phyloP scores from a whole-genome alignment of 306 rosid species.

The Fragaria vesca region DNA sequence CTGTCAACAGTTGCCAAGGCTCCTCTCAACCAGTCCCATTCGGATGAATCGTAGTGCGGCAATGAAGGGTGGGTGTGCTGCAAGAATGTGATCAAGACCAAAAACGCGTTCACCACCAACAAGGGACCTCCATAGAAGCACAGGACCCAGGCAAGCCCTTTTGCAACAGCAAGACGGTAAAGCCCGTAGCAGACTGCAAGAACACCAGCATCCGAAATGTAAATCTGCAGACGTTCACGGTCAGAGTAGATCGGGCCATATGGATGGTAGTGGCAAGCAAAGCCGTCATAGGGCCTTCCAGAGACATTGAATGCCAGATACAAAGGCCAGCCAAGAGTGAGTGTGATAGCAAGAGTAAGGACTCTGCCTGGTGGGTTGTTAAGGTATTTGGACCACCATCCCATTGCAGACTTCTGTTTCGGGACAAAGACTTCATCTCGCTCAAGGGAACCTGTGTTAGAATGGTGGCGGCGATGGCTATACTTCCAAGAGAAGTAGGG shows the following conservation, averaged over 20 bases:
- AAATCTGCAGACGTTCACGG: conserved; percentile 74
- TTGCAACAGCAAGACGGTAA: conserved; percentile 49
- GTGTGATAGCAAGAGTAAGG: conserved; percentile 42
- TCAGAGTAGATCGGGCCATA: conserved; percentile 67
- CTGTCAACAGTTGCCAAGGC: conserved; percentile 91
- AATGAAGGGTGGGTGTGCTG: conserved; percentile 93
- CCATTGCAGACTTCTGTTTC: conserved; percentile 42
- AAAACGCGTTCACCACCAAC: conserved; percentile 72
- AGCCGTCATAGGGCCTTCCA: conserved; percentile 51
- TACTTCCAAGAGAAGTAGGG: conserved; percentile 98
- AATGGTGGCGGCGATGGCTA: conserved; percentile 97
- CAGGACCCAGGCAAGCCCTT: conserved; percentile 76
- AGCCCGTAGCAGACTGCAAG: conserved; percentile 51
- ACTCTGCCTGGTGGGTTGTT: conserved; percentile 82
- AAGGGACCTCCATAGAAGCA: conserved; percentile 80
- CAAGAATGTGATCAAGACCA: conserved; percentile 84
- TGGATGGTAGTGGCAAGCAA: conserved; percentile 88
- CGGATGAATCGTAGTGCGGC: conserved; percentile 81
- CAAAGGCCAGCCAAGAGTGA: conserved; percentile 77
- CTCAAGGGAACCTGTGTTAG: conserved; percentile 86
- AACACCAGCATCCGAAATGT: conserved; percentile 56
- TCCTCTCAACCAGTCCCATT: conserved; percentile 97
- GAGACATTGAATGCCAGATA: conserved; percentile 74
- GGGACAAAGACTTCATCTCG: conserved; percentile 96
- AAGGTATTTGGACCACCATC: conserved; percentile 70